A percentile compares a stretch with the other conserved stretches of the same genome.
Conservation (phyloP, 345 rosid genomes). For the Melaleuca alternifolia region DNA sequence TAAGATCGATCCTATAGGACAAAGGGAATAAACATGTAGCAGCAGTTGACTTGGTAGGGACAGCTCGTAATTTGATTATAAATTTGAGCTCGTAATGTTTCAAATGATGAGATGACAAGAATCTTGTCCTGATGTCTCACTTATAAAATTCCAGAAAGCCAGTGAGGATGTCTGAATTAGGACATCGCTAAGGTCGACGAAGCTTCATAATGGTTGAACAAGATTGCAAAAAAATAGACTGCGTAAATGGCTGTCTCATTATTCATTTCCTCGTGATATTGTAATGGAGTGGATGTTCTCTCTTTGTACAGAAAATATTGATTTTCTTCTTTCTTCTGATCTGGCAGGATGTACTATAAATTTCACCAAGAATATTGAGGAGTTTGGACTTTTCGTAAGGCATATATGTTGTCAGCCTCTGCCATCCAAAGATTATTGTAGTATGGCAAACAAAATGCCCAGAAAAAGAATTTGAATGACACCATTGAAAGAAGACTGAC, state of each 20-base stretch:
- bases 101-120: conserved; percentile 10
- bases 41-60: conserved; percentile 27
- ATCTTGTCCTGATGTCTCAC: conserved; percentile 5
- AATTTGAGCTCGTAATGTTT: background rate
- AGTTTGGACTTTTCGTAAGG: background rate
- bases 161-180: conserved; percentile 12
- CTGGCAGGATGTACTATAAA: background rate
- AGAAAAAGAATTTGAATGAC: background rate
- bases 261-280: background rate
- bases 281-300: background rate
- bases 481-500: background rate
- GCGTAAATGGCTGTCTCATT: background rate
- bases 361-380: background rate
- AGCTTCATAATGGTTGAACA: conserved; percentile 12
- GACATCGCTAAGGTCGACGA: conserved; percentile 14
- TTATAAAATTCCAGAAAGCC: conserved; percentile 1
- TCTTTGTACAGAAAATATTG: background rate
- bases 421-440: background rate
- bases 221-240: background rate
- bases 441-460: background rate
- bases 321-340: background rate
- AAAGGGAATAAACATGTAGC: background rate
- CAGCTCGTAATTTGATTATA: conserved; percentile 25
- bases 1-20: background rate
- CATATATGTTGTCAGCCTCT: background rate